Evolutionary conservation across 371 early-diverging fungal species (phyloP), one percentile per base, ranked within the genome.

Genomic region (Mortierella polycephala): DNA sequence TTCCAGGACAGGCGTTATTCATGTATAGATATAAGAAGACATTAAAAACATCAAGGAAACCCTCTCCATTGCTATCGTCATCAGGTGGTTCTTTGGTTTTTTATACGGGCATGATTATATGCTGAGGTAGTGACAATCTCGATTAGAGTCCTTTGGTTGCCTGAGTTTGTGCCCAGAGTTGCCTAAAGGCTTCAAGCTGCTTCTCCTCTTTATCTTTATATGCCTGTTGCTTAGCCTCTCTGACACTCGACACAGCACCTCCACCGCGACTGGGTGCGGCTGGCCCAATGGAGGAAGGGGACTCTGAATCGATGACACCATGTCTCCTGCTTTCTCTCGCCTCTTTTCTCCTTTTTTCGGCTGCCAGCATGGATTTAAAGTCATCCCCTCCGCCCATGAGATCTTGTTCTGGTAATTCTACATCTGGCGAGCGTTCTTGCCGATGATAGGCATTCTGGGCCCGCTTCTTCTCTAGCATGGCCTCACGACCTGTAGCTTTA

Each of bases 401-500:
- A 57, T 92, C 94, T 1, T 85, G 74, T 21, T 95, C 95, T n/a
- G 85, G 75, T 16, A 94, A 57, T 62, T 92, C 94, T 0, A 91
- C 85, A 81, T 95, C 95, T 0, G 91, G 87, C 39, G 92, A 90
- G 1, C 86, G 80, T 65, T 94, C 94, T 9, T 88, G 87, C 40
- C 89, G 86, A 72, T 91, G 90, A 54, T 86, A 88, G 6, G 89
- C 90, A 59, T 86, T 91, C 21, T 82, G 57, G 0, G 92, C 89
- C 14, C 90, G 83, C 54, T 85, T 83, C 66, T 93, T 92, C 16
- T 90, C 91, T 10, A 92, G 44, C 74, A 85, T 83, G 0, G 93
- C 92, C 73, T 94, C 93, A 53, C 92, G 83, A 1, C 96, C 96
- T 5, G 92, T 93, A 42, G 89, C 90, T 62, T 89, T 93, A 10